Evolutionary conservation across 495 filamentous ascomycete genomes (phyloP).

Genomic region (Chaetomium fimeti): DNA sequence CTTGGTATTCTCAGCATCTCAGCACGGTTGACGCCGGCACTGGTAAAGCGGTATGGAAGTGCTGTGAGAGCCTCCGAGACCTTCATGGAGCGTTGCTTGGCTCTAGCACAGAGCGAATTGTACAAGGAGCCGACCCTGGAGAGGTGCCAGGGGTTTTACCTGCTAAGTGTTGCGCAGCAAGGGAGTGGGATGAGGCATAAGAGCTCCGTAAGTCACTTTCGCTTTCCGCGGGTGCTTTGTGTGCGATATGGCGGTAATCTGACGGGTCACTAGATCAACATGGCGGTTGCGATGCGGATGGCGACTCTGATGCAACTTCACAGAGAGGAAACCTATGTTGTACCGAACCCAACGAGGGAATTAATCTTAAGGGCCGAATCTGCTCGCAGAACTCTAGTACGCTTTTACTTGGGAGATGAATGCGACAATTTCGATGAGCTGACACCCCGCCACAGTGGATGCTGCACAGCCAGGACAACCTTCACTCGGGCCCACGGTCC

Average conservation of each 20-base stretch:
- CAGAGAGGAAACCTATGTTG: slow-evolving; percentile 50
- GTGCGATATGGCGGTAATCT: slow-evolving; percentile 23
- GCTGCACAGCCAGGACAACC: slow-evolving; percentile 53
- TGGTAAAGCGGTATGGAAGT: slow-evolving; percentile 46
- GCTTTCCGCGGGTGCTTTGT: neutral
- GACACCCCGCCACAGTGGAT: slow-evolving; percentile 42
- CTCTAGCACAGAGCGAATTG: slow-evolving; percentile 46
- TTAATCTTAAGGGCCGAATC: slow-evolving; percentile 47
- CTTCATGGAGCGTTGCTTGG: slow-evolving; percentile 50
- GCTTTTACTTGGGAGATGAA: slow-evolving; percentile 14
- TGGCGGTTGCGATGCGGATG: slow-evolving; percentile 53
- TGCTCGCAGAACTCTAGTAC: slow-evolving; percentile 48
- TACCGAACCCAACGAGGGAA: slow-evolving; percentile 39
- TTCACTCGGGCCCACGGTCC: slow-evolving; percentile 48
- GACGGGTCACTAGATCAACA: slow-evolving; percentile 45
- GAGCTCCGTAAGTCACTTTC: slow-evolving; percentile 43
- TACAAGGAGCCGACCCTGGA: slow-evolving; percentile 52
- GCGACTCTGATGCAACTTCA: slow-evolving; percentile 52
- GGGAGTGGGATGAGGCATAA: slow-evolving; percentile 48
- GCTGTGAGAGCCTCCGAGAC: slow-evolving; percentile 46
- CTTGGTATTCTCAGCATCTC: slow-evolving; percentile 50
- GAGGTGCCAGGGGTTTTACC: slow-evolving; percentile 52
- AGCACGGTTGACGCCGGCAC: slow-evolving; percentile 47
- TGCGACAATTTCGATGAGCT: neutral
- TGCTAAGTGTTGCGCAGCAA: slow-evolving; percentile 53